Evolutionary conservation across 768 basidiomycete genomes (phyloP), one percentile per base, ranked within the genome.

Genomic region (Suillus paluster): DNA sequence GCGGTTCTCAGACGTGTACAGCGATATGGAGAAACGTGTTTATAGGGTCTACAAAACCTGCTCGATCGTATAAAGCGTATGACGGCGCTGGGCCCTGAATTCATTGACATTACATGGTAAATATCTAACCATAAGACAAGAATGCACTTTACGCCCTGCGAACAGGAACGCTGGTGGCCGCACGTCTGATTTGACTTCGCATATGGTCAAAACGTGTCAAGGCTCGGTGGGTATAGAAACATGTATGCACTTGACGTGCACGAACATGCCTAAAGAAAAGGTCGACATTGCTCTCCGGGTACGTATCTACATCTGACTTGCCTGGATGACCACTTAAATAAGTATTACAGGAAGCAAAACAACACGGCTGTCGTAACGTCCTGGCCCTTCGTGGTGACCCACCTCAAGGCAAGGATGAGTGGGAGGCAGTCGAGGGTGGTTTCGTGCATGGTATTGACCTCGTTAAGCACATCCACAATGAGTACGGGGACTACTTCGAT

Each of bases 31-130:
- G 45, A 10, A 2, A 27, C 21, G 33, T 63, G 54, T 57, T 45
- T 59, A 44, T 44, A 65, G 66, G 68, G 74, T 58, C 72, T 97
- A 52, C 94, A 97, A 89, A 99, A 99, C 76, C 82, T 99, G 38
- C 84, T 97, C 63, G 96, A 98, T 77, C 95, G 97, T 70, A 99
- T 99, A 79, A 97, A 99, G 76, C 93, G 96, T 65, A 99, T 99
- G 97, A 85, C 95, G 58, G 86, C 86, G 9, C 79, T 97, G 39
- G 97, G 97, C 2, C 97, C 97, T 10, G 97, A 97, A 74, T 99
- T 99, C 73, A 91, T 99, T 68, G 97, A 99, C 74, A 97, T 99
- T 71, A 99, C 97, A 73, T 99, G 94, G 94, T 88, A 63, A 52
- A 81, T 62, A 12, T 57, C 58, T 63, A 66, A 49, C 45, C 53